Conservation (phyloP, 257 asterid species). For the Linderniella brevidens region DNA sequence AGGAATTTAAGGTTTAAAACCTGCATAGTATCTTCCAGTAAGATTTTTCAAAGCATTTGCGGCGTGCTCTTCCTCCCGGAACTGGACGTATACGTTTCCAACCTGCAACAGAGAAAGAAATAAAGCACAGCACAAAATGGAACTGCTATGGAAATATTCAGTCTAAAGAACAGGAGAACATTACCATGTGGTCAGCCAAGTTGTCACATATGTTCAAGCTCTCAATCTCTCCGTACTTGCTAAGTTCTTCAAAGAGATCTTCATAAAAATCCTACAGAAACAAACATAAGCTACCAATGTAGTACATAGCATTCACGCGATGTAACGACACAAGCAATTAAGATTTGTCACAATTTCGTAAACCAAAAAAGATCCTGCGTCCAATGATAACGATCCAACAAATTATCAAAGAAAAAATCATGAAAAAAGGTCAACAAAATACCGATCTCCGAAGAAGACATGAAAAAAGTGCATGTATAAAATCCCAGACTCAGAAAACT, state of each 20-base stretch:
- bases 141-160: neutral
- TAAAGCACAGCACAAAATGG: neutral
- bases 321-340: too few relatives aligned
- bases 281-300: too few relatives aligned
- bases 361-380: too few relatives aligned
- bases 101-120: slow-evolving; percentile 31
- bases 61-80: slow-evolving; percentile 94
- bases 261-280: slow-evolving; percentile 66
- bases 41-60: slow-evolving; percentile 70
- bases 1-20: slow-evolving; percentile 14
- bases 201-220: slow-evolving; percentile 88
- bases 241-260: slow-evolving; percentile 84
- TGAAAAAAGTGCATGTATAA: too few relatives aligned
- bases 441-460: too few relatives aligned
- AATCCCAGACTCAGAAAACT: too few relatives aligned
- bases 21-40: slow-evolving; percentile 86
- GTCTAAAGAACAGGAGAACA: slow-evolving; percentile 5
- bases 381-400: too few relatives aligned
- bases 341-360: too few relatives aligned
- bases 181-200: slow-evolving; percentile 94
- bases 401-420: too few relatives aligned
- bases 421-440: too few relatives aligned
- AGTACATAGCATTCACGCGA: too few relatives aligned
- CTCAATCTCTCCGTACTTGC: slow-evolving; percentile 79
- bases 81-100: slow-evolving; percentile 97